Conservation (phyloP, 768 basidiomycete species). For the Cubamyces sp. region DNA sequence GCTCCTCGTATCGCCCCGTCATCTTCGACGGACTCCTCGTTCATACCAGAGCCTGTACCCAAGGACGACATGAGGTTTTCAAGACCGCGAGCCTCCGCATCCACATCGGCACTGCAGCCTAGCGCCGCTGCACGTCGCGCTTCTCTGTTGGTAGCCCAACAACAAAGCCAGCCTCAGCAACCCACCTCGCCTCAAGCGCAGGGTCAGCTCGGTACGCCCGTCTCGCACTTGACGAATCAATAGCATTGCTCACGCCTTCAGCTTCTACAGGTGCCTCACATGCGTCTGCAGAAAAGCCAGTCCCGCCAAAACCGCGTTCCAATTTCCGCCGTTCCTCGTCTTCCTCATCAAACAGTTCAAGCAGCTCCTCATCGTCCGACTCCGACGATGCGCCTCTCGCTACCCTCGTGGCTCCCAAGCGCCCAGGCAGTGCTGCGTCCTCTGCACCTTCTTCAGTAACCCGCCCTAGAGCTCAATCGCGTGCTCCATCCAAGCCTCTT, state of each 20-base stretch:
- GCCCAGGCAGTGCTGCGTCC: slow-evolving; percentile 66
- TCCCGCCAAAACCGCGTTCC: slow-evolving; percentile 11
- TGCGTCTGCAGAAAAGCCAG: neutral
- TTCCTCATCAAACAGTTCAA: slow-evolving; percentile 26
- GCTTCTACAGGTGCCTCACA: neutral
- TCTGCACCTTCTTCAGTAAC: slow-evolving; percentile 34
- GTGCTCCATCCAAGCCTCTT: slow-evolving; percentile 47
- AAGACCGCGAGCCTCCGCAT: slow-evolving; percentile 56
- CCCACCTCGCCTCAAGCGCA: slow-evolving; percentile 8
- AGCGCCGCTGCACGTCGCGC: slow-evolving; percentile 56
- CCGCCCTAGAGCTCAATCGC: slow-evolving; percentile 26
- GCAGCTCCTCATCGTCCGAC: slow-evolving; percentile 44
- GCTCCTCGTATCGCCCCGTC: slow-evolving; percentile 27
- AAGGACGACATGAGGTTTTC: slow-evolving; percentile 26
- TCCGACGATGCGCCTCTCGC: slow-evolving; percentile 70
- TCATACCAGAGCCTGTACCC: neutral
- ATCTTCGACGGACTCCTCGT: slow-evolving; percentile 18
- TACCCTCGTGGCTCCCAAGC: slow-evolving; percentile 58
- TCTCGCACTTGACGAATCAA: neutral
- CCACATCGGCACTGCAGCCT: slow-evolving; percentile 60
- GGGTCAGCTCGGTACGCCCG: slow-evolving; percentile 11
- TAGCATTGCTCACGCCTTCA: neutral
- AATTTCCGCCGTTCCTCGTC: slow-evolving; percentile 21
- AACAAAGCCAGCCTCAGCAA: neutral
- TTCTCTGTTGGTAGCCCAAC: slow-evolving; percentile 35